A percentile compares a stretch with the other conserved stretches of the same genome.
phyloP scores from a whole-genome alignment of 2,329 filamentous ascomycete species.

The Xylariaceae sp. region DNA sequence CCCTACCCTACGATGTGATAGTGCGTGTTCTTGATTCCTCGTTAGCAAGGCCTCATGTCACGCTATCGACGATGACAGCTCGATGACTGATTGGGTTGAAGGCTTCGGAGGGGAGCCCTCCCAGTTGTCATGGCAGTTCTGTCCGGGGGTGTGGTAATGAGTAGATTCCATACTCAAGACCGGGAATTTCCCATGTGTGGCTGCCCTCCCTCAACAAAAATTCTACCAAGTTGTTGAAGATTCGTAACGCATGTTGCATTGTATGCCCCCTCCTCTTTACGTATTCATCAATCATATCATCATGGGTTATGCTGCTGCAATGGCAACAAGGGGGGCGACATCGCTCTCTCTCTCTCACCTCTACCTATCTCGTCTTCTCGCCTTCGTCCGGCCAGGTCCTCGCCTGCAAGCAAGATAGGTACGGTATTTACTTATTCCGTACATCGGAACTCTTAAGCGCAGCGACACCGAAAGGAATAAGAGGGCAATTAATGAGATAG shows the following conservation, averaged over 20 bases:
- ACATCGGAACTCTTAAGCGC: neutral
- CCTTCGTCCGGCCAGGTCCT: neutral
- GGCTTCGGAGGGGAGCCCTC: too few relatives aligned
- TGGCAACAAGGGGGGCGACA: neutral
- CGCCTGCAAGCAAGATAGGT: neutral
- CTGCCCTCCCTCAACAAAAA: slow-evolving; percentile 3
- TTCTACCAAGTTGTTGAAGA: neutral
- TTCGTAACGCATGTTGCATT: neutral
- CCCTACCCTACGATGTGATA: too few relatives aligned
- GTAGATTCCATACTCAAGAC: too few relatives aligned
- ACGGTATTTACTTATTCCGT: neutral
- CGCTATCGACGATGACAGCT: too few relatives aligned
- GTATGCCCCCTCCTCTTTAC: neutral
- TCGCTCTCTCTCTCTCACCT: neutral
- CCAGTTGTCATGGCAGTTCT: too few relatives aligned
- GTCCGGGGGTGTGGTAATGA: too few relatives aligned
- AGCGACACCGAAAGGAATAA: neutral
- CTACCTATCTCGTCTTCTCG: neutral
- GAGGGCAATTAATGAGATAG: slow-evolving; percentile 4
- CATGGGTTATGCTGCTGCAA: neutral
- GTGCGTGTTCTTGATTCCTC: too few relatives aligned
- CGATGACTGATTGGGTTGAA: too few relatives aligned
- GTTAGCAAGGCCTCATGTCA: too few relatives aligned
- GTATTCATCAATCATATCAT: neutral
- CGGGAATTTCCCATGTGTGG: too few relatives aligned